These are phyloP conservation scores for Eimeria maxima DNA, from an alignment of 169 alveolate species.

Conservation along the genomic window DNA sequence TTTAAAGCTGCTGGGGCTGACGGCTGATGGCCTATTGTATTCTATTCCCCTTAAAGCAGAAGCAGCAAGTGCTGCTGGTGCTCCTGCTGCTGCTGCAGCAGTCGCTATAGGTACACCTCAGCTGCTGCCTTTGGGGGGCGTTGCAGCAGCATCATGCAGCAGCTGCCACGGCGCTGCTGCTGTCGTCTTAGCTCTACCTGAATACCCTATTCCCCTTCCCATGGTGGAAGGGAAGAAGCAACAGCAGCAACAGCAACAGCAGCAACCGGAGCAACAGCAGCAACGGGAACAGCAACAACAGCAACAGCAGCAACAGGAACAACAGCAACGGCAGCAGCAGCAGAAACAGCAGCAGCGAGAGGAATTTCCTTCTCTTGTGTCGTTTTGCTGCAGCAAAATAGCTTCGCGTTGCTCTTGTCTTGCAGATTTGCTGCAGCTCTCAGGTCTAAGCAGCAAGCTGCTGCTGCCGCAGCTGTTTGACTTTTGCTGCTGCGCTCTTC, in stretches of 20 bases:
- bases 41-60: background rate
- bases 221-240: background rate
- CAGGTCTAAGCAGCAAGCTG: background rate
- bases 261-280: background rate
- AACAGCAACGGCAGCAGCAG: background rate
- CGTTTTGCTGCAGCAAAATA: background rate
- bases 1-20: background rate
- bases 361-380: background rate
- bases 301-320: conserved; percentile 1
- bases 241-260: conserved; percentile 11
- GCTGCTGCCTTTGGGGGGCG: conserved; percentile 48
- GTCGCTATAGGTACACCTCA: conserved; percentile 11
- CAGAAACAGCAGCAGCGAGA: background rate
- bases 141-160: background rate
- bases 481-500: conserved; percentile 14
- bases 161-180: conserved; percentile 48
- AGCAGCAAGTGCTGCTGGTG: background rate
- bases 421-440: conserved; percentile 10
- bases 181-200: background rate
- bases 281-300: background rate
- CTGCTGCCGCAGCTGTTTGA: conserved; percentile 22
- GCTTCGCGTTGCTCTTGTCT: background rate
- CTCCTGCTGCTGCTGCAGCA: conserved; percentile 35
- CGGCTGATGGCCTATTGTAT: background rate
- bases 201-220: background rate